Percentiles rank a stretch among this genome's conserved stretches.
Evolutionary conservation across 2,329 filamentous ascomycete species (phyloP).

Genomic region (Botrytis fabae): DNA sequence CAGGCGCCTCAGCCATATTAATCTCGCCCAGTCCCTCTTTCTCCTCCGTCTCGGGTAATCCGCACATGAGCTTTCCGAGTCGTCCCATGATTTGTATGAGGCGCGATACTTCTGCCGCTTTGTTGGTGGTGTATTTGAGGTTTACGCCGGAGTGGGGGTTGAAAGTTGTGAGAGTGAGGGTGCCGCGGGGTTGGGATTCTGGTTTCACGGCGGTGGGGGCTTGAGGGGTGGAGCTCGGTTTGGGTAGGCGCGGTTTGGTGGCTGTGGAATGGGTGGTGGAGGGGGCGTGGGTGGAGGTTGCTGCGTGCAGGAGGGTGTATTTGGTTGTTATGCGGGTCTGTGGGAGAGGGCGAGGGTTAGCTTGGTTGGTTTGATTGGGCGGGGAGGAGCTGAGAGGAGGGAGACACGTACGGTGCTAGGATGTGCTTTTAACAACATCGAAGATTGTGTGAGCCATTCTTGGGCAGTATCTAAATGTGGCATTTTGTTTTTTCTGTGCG

Average conservation of each 20-base stretch:
- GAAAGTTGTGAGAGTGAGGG: conserved; percentile 84
- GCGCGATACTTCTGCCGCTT: conserved; percentile 84
- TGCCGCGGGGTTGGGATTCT: conserved; percentile 53
- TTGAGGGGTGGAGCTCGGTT: conserved; percentile 39
- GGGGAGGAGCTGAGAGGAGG: conserved; percentile 13
- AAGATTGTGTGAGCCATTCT: conserved; percentile 88
- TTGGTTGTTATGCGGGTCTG: conserved; percentile 90
- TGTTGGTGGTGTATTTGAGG: conserved; percentile 88
- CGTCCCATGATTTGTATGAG: conserved; percentile 74
- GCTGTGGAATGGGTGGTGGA: conserved; percentile 22
- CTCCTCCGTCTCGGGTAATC: conserved; percentile 46
- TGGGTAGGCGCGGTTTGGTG: conserved; percentile 35
- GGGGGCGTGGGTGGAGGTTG: conserved; percentile 38
- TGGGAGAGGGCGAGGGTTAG: conserved; percentile 21
- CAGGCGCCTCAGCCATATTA: conserved; percentile 43
- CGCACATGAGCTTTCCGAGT: conserved; percentile 68
- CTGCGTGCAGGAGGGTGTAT: conserved; percentile 68
- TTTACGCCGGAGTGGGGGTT: conserved; percentile 78
- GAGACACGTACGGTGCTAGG: conserved; percentile 70
- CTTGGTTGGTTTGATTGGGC: conserved; percentile 22
- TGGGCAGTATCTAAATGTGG: conserved; percentile 78
- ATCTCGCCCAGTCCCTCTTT: conserved; percentile 34
- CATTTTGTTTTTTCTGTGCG: conserved; percentile 54
- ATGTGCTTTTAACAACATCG: conserved; percentile 80
- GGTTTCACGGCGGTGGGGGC: conserved; percentile 46